Evolutionary conservation across 805 yeast genomes (phyloP), one percentile per base, ranked within the genome.

Genomic region (Starmerella lactis-condensi): DNA sequence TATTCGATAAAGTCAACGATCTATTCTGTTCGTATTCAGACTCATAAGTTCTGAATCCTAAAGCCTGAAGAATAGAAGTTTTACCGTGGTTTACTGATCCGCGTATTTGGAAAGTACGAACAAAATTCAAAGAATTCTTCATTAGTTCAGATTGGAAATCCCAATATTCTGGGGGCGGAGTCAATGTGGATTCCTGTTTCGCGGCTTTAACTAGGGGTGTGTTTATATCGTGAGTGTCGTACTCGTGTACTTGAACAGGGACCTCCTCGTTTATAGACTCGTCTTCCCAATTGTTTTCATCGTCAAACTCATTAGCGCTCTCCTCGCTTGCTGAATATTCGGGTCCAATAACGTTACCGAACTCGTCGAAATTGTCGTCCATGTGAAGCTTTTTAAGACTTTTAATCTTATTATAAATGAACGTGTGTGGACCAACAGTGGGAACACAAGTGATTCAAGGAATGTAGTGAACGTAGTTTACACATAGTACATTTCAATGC

Each of bases 21-120:
- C 94, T 57, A 25, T 69, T 69, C 2, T 63, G 52, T 43, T 85
- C 96, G 31, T 69, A 73, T 49, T 82, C 94, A 35, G 76, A 72
- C n/a, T n/a, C n/a, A n/a, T n/a, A n/a, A 83, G 39, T 77, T 53
- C 28, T 69, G 45, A 67, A 70, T 30, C 56, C 43, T 18, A 58
- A 57, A 54, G 57, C 71, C 3, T 57, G 40, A 0, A 81, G 67
- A 16, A 85, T 51, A 1, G 79, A 61, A 0, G 96, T 77, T 53
- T 89, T 89, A 2, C 99, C 99, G 4, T 79, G 71, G 43, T 78
- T 77, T 2, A 76, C 48, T 26, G 71, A 67, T 0, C 98, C 98
- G n/a, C 72, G 68, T 1, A 89, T 42, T 0, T 83, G 75, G 12
- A 83, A 56, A 50, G 76, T 83, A 29, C 92, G 62, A 6, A 73